Percentiles rank a stretch among this genome's conserved stretches.
phyloP scores from a whole-genome alignment of 2,329 filamentous ascomycete species.

The Leptographium procerum region DNA sequence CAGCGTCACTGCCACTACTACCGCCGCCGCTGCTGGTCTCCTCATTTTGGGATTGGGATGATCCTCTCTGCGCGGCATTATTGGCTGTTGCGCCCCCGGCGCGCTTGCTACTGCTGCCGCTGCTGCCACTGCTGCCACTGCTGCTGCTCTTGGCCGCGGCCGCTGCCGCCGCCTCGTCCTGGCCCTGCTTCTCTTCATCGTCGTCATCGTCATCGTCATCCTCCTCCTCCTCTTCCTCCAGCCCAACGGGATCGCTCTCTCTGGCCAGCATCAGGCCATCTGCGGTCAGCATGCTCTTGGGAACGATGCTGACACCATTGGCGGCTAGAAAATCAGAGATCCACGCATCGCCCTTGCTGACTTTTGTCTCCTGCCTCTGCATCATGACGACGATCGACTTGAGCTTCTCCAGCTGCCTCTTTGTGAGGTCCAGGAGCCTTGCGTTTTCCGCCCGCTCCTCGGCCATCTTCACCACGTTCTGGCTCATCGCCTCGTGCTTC shows the following conservation, averaged over 20 bases:
- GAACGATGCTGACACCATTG: slow-evolving; percentile 27
- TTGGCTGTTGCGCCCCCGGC: slow-evolving; percentile 15
- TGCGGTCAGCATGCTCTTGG: background rate
- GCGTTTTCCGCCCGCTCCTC: slow-evolving; percentile 74
- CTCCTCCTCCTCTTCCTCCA: slow-evolving; percentile 42
- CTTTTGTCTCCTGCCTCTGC: slow-evolving; percentile 69
- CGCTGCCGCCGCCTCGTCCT: background rate
- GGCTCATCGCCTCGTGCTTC: slow-evolving; percentile 86
- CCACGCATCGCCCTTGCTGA: background rate
- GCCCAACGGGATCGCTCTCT: slow-evolving; percentile 40
- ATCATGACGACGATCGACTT: slow-evolving; percentile 92
- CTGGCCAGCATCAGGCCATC: background rate
- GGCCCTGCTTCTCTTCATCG: slow-evolving; percentile 15
- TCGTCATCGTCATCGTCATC: slow-evolving; percentile 27
- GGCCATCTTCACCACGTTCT: slow-evolving; percentile 94
- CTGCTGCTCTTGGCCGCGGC: background rate
- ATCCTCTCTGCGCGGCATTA: slow-evolving; percentile 2
- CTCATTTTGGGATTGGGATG: slow-evolving; percentile 19
- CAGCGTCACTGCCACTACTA: background rate
- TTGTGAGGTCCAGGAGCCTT: slow-evolving; percentile 66
- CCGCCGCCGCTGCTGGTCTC: slow-evolving; percentile 8
- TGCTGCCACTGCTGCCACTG: too few relatives aligned
- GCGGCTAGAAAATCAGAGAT: slow-evolving; percentile 17
- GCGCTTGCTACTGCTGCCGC: background rate
- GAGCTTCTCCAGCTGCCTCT: slow-evolving; percentile 79